Base-by-base conservation (phyloP, 345 rosid genomes). In the Citrus mangshanensis region DNA sequence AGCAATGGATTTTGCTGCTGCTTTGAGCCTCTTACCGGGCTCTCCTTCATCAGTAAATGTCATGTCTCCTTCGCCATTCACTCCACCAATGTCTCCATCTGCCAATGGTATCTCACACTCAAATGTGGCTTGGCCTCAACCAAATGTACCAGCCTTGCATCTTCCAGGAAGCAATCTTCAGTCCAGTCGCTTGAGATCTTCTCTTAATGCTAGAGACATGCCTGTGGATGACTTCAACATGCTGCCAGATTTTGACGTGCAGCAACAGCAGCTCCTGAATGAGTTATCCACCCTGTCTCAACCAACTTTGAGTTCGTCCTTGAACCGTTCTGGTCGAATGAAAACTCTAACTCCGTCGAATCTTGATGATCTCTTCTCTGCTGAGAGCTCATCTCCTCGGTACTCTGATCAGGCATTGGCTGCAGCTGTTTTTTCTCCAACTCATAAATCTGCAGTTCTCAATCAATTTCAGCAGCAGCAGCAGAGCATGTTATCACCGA, bases 81-180 rank as follows among this genome's bases (percentile, higher is more conserved):
- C 97, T 75, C 96, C 97, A 2, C 97, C 97, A 6, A 87, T 92
- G 81, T 95, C 99, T 70, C 98, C 98, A 4, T 92, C 99, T 56
- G 86, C 87, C 8, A 89, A 85, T 16, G 98, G 90, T 3, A 88
- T 93, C 82, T 81, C 97, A 0, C 95, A 90, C 69, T 87, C 95
- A 4, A 89, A 91, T 70, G 85, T 86, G 69, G 90, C 87, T 24
- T 93, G 98, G 98, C 90, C 94, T 18, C 98, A 95, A 70, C 98
- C 94, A 12, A 95, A 95, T 76, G 93, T 93, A 0, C 98, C 98
- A 0, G 85, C 94, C 34, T 70, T 95, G 81, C 98, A 92, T 73
- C 92, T 95, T 6, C 92, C 98, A 0, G 97, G 94, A 78, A 89
- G 90, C 85, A 93, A 89, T 81, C 80, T 92, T 68, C 95, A 93